Evolutionary conservation across 2,329 filamentous ascomycete species (phyloP).

Genomic region (Cladosporium phlei): DNA sequence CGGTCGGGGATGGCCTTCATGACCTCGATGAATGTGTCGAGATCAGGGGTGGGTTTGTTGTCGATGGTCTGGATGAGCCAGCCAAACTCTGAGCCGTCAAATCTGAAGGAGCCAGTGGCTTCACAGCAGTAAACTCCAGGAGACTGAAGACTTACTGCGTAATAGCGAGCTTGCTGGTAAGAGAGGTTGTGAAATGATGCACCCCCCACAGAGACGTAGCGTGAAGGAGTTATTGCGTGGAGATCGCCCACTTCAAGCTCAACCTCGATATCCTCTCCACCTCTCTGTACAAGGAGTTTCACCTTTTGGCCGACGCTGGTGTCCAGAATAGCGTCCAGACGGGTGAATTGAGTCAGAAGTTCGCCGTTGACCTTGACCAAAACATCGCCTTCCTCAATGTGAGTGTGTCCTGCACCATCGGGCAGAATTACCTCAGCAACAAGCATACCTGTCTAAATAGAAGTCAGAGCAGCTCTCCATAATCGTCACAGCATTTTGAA

Average conservation of each 20-base stretch:
- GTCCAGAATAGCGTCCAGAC: conserved; percentile 86
- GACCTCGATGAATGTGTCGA: conserved; percentile 84
- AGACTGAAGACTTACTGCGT: conserved; percentile 77
- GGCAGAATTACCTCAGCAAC: conserved; percentile 94
- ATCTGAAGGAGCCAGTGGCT: conserved; percentile 87
- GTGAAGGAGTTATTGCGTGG: conserved; percentile 90
- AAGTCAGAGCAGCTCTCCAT: too few relatives aligned
- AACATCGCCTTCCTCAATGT: conserved; percentile 91
- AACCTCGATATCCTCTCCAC: conserved; percentile 80
- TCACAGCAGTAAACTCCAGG: conserved; percentile 89
- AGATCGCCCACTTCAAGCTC: conserved; percentile 82
- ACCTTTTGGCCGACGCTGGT: conserved; percentile 77
- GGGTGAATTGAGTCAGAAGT: conserved; percentile 86
- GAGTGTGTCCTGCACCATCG: conserved; percentile 77
- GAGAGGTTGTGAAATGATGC: conserved; percentile 94
- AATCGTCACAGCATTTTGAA: too few relatives aligned
- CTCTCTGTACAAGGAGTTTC: conserved; percentile 77
- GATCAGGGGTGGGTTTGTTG: conserved; percentile 81
- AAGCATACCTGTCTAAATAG: conserved; percentile 93
- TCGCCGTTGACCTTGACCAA: conserved; percentile 90
- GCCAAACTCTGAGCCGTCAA: conserved; percentile 84
- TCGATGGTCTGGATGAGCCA: conserved; percentile 93
- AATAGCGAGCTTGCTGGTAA: conserved; percentile 94
- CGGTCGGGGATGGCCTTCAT: conserved; percentile 79
- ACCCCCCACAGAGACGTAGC: conserved; percentile 89